Evolutionary conservation across 306 rosid species (phyloP).

Genomic region (Carpinus viminea): DNA sequence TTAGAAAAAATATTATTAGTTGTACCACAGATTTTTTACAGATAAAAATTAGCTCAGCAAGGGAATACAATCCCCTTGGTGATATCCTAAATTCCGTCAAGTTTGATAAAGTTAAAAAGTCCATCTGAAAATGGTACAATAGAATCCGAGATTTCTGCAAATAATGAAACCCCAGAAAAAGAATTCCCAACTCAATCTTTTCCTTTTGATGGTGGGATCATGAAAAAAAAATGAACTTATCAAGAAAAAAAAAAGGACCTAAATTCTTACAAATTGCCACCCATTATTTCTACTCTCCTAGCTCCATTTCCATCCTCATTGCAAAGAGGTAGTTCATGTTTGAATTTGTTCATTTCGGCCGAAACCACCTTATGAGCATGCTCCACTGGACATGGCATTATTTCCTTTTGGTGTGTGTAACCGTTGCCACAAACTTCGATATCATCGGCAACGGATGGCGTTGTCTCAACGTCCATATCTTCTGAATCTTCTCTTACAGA

Average conservation of each 20-base stretch:
- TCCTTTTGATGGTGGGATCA: conserved; percentile 66
- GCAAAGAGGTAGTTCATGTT: conserved; percentile 17
- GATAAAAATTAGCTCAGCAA: conserved; percentile 9
- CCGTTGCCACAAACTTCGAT: conserved; percentile 48
- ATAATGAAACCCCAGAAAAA: conserved; percentile 73
- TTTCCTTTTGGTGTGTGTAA: conserved; percentile 21
- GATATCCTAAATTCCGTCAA: conserved; percentile 23
- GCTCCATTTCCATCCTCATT: conserved; percentile 45
- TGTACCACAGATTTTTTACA: not conserved
- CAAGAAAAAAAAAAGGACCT: conserved; percentile 30
- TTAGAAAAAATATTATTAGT: not conserved
- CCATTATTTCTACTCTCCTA: conserved; percentile 37
- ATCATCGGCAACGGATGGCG: conserved; percentile 18
- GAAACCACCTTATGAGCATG: conserved; percentile 24
- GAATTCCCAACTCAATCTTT: conserved; percentile 63
- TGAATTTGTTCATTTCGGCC: conserved; percentile 29
- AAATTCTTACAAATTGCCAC: conserved; percentile 29
- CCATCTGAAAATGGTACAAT: conserved; percentile 38
- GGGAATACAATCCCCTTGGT: not conserved
- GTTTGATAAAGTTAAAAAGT: conserved; percentile 30
- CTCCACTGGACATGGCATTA: conserved; percentile 34
- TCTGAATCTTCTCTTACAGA: conserved; percentile 31
- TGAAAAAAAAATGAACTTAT: conserved; percentile 44
- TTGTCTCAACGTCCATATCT: conserved; percentile 34
- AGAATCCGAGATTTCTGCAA: conserved; percentile 64